A percentile compares a stretch with the other conserved stretches of the same genome.
Evolutionary conservation across 2,329 filamentous ascomycete species (phyloP).

Genomic region (Aspergillus quadricinctus): DNA sequence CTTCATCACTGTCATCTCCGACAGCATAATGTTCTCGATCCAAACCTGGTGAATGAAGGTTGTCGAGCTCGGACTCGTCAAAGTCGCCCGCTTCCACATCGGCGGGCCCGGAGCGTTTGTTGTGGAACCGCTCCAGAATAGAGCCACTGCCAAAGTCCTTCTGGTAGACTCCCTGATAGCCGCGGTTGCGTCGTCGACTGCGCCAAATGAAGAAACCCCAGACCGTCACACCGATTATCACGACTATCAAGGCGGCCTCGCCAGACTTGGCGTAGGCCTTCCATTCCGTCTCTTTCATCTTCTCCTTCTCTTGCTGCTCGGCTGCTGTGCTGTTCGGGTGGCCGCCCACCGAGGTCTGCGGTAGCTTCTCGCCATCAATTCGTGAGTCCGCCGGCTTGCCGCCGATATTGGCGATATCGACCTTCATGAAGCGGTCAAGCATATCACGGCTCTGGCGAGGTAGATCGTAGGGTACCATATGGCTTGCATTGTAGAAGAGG

Average conservation of each 20-base stretch:
- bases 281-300: slow-evolving; percentile 82
- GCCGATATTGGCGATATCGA: slow-evolving; percentile 86
- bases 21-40: slow-evolving; percentile 44
- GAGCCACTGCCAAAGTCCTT: slow-evolving; percentile 40
- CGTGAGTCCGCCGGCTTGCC: slow-evolving; percentile 71
- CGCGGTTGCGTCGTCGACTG: slow-evolving; percentile 47
- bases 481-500: slow-evolving; percentile 88
- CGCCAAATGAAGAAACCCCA: slow-evolving; percentile 71
- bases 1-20: slow-evolving; percentile 44
- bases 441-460: slow-evolving; percentile 85
- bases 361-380: slow-evolving; percentile 80
- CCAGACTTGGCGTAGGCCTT: slow-evolving; percentile 83
- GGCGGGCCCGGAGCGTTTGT: slow-evolving; percentile 34
- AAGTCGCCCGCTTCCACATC: slow-evolving; percentile 61
- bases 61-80: slow-evolving; percentile 58
- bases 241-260: slow-evolving; percentile 77
- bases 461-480: slow-evolving; percentile 97
- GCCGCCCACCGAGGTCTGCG: slow-evolving; percentile 70
- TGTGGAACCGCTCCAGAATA: slow-evolving; percentile 47
- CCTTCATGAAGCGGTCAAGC: slow-evolving; percentile 92
- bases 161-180: slow-evolving; percentile 40
- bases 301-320: slow-evolving; percentile 64
- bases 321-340: slow-evolving; percentile 64
- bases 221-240: slow-evolving; percentile 64
- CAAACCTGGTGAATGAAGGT: slow-evolving; percentile 40